Evolutionary conservation across 176 grass and related monocot species (phyloP).

Genomic region (Melocanna baccifera): DNA sequence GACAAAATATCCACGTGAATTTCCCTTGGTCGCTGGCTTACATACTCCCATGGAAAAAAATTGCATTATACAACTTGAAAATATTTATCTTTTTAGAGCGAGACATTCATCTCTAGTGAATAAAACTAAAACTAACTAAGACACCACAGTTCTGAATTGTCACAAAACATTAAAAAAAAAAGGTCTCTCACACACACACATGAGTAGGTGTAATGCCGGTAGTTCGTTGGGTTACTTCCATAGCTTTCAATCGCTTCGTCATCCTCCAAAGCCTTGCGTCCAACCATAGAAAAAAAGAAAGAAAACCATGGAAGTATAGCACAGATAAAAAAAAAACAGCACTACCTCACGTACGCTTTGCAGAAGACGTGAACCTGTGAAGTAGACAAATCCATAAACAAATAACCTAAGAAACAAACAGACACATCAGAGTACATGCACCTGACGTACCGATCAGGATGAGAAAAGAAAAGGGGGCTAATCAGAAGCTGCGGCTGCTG

Average conservation of each 20-base stretch:
- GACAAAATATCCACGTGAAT: background rate
- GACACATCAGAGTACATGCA: background rate
- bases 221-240: background rate
- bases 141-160: background rate
- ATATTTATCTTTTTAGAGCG: background rate
- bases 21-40: background rate
- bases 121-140: background rate
- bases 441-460: background rate
- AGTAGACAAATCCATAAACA: slow-evolving; percentile 2
- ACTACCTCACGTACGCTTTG: background rate
- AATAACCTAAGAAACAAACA: background rate
- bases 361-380: background rate
- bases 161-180: background rate
- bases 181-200: background rate
- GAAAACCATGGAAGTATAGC: background rate
- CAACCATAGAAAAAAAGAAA: slow-evolving; percentile 30
- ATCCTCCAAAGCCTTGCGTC: slow-evolving; percentile 13
- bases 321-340: background rate
- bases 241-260: slow-evolving; percentile 52
- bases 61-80: background rate
- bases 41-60: background rate
- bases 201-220: background rate
- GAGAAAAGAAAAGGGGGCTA: background rate
- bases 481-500: background rate
- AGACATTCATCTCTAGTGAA: background rate